These are phyloP conservation scores for Trametes cinnabarina DNA, from an alignment of 768 basidiomycete species.

Conservation along the genomic window DNA sequence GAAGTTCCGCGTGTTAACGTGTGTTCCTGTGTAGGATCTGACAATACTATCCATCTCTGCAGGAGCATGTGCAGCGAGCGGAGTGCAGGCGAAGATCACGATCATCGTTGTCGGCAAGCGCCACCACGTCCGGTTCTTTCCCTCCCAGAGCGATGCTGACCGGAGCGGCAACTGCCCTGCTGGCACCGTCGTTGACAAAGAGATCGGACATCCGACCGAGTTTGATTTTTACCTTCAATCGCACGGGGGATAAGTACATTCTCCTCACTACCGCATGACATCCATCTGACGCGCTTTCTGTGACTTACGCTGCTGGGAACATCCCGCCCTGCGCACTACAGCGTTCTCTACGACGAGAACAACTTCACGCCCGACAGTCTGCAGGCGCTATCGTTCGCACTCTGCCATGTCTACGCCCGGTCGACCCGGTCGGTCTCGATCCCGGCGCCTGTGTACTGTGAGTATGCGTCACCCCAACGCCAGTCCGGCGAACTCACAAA, in stretches of 20 bases:
- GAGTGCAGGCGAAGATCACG: slow-evolving; percentile 66
- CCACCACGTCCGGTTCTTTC: slow-evolving; percentile 68
- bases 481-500: background rate
- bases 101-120: slow-evolving; percentile 80
- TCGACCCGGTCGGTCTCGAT: slow-evolving; percentile 81
- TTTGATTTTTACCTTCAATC: slow-evolving; percentile 79
- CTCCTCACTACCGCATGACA: background rate
- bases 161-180: slow-evolving; percentile 71
- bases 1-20: background rate
- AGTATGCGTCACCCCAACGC: slow-evolving; percentile 21
- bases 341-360: slow-evolving; percentile 53
- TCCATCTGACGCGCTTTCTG: slow-evolving; percentile 12
- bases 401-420: slow-evolving; percentile 80
- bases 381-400: slow-evolving; percentile 68
- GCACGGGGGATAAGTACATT: slow-evolving; percentile 52
- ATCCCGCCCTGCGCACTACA: slow-evolving; percentile 64
- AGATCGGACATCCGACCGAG: slow-evolving; percentile 67
- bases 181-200: slow-evolving; percentile 74
- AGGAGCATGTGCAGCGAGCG: slow-evolving; percentile 63
- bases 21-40: background rate
- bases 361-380: slow-evolving; percentile 66
- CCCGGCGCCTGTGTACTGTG: slow-evolving; percentile 81
- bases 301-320: slow-evolving; percentile 57
- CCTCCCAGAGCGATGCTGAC: slow-evolving; percentile 49
- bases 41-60: slow-evolving; percentile 8